Conservation (phyloP, 2,329 filamentous ascomycete species). For the Hirsutella thompsonii region DNA sequence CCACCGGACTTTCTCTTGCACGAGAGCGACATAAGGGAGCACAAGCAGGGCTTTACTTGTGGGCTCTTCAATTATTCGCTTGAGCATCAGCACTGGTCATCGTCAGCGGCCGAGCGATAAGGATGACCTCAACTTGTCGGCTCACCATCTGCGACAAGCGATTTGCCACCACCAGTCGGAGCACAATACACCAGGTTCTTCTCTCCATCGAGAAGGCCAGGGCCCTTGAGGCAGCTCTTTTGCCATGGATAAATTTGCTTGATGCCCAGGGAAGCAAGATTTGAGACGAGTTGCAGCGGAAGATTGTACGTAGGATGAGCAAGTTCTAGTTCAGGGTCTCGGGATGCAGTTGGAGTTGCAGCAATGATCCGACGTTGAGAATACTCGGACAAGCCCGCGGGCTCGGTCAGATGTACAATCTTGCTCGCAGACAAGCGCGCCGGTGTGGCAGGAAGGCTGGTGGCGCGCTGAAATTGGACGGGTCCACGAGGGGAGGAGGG, state of each 20-base stretch:
- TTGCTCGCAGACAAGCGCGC: constrained; percentile 26
- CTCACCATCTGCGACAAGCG: constrained; percentile 51
- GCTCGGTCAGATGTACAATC: constrained; percentile 24
- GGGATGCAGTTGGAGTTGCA: constrained; percentile 37
- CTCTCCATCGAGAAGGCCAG: constrained; percentile 50
- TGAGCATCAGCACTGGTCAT: constrained; percentile 52
- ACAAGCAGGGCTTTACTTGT: constrained; percentile 58
- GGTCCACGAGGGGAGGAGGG: constrained; percentile 2
- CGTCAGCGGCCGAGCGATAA: constrained; percentile 6
- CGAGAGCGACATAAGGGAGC: constrained; percentile 65
- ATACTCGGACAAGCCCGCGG: constrained; percentile 32
- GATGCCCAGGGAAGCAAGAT: constrained; percentile 56
- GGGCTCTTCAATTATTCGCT: constrained; percentile 50
- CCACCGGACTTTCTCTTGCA: constrained; percentile 70
- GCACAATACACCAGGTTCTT: constrained; percentile 69
- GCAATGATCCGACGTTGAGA: constrained; percentile 39
- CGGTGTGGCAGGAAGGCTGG: constrained; percentile 17
- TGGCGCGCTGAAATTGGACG: constrained; percentile 20
- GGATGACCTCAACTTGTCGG: neutral
- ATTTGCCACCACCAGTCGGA: constrained; percentile 68
- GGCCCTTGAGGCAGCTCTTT: constrained; percentile 56
- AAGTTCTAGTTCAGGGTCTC: constrained; percentile 46
- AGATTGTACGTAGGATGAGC: constrained; percentile 51
- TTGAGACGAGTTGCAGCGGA: constrained; percentile 44
- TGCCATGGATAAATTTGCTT: constrained; percentile 69